Evolutionary conservation across 345 rosid genomes (phyloP), one percentile per base, ranked within the genome.

Genomic region (Brassica napus): DNA sequence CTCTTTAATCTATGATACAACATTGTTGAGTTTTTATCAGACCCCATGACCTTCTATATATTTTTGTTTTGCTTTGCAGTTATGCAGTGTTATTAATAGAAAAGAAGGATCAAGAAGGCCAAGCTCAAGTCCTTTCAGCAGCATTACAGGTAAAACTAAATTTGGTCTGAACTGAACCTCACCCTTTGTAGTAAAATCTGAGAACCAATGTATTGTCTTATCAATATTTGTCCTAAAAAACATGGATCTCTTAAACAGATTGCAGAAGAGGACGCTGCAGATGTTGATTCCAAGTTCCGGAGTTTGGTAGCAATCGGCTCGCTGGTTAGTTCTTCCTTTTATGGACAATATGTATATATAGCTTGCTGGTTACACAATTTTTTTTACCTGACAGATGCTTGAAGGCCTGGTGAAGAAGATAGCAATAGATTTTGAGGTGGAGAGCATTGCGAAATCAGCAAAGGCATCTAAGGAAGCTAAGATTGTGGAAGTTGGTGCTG

Each of bases 111-210:
- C 73, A 86, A 83, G 97, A 92, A 74, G 98, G 99, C 75, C 97
- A 93, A 88, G 85, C 94, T 52, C 99, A 93, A 75, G 98, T 89
- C 79, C 97, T 96, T 85, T 93, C 99, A 68, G 92, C 97, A 16
- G 97, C 94, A 21, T 86, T 96, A 42, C 97, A 87, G 97, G 98
- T 18, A 18, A 18, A 1, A 18, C 0, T 18, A 18, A 18, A 18
- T 0, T 18, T 18, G 21, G 21, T 18, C 21, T 30, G 12, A 68
- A 42, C 37, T 59, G 47, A 61, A 26, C 61, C 6, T 68, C 63
- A 6, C n/a, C 44, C 11, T 16, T 26, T 60, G 8, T 26, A 72
- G 15, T 68, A 39, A 65, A 60, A 57, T 10, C 67, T 6, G 55
- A 35, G 71, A 63, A 47, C 4, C 75, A 65, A 24, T 74, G 54